Evolutionary conservation across 129 eudicot species (phyloP).

Genomic region (Flaveria sonorensis): DNA sequence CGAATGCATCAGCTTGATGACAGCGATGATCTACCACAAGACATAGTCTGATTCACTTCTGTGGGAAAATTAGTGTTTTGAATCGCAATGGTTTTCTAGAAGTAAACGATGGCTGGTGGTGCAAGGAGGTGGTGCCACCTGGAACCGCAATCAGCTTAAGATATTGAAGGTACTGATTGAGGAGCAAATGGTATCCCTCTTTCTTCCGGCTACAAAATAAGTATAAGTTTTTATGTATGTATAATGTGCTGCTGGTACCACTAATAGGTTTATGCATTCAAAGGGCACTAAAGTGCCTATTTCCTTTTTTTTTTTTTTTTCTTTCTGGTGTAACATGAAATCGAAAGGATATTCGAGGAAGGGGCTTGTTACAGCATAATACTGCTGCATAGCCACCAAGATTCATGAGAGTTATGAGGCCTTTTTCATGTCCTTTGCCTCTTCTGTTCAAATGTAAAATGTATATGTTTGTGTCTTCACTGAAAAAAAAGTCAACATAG

Average conservation of each 20-base stretch:
- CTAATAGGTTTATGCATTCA: constrained; percentile 30
- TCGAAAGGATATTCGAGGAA: constrained; percentile 41
- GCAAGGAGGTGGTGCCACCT: constrained; percentile 48
- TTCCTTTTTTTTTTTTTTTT: constrained; percentile 5
- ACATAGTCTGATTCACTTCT: constrained; percentile 33
- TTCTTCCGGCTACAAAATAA: constrained; percentile 34
- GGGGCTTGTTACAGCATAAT: constrained; percentile 29
- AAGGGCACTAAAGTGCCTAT: constrained; percentile 42
- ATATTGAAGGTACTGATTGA: constrained; percentile 47
- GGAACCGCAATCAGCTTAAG: constrained; percentile 58
- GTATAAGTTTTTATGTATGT: constrained; percentile 33
- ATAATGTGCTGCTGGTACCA: constrained; percentile 23
- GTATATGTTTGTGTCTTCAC: constrained; percentile 47
- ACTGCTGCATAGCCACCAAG: constrained; percentile 39
- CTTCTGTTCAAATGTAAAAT: constrained; percentile 38
- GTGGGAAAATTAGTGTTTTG: constrained; percentile 14
- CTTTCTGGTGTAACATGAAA: constrained; percentile 27
- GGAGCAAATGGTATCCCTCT: constrained; percentile 56
- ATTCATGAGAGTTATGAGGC: constrained; percentile 42
- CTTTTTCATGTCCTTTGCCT: constrained; percentile 30
- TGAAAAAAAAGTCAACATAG: constrained; percentile 16
- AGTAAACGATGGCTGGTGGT: constrained; percentile 29
- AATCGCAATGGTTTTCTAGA: constrained; percentile 15
- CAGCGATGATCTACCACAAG: constrained; percentile 30
- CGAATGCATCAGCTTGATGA: constrained; percentile 49